phyloP scores from a whole-genome alignment of 1,284 basidiomycete species.

The Puccinia horiana region DNA sequence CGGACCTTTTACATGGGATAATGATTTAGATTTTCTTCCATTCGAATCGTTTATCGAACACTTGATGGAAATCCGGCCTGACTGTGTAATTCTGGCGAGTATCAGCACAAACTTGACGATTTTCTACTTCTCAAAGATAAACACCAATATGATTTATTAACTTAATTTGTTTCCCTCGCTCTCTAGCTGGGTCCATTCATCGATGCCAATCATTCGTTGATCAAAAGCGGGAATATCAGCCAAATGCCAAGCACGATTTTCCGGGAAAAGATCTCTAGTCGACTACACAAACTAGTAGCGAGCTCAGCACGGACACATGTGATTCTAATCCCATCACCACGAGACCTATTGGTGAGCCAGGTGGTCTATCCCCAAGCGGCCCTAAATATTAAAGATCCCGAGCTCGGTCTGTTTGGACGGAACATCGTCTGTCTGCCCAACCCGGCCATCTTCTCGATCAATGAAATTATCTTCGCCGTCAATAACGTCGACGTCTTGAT shows the following conservation, averaged over 20 bases:
- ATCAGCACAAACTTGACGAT: not conserved
- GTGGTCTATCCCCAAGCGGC: constrained; percentile 79
- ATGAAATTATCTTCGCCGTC: constrained; percentile 75
- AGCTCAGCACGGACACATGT: constrained; percentile 70
- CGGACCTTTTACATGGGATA: constrained; percentile 79
- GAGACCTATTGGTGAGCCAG: constrained; percentile 77
- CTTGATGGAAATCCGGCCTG: constrained; percentile 68
- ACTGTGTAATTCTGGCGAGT: constrained; percentile 75
- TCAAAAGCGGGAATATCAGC: constrained; percentile 72
- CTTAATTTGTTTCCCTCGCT: not conserved
- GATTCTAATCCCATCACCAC: constrained; percentile 76
- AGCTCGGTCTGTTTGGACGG: constrained; percentile 8
- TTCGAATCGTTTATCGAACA: constrained; percentile 68
- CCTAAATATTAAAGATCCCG: constrained; percentile 20
- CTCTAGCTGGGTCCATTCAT: constrained; percentile 84
- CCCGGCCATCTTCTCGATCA: constrained; percentile 79
- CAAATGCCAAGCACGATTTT: constrained; percentile 72
- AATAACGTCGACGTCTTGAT: constrained; percentile 84
- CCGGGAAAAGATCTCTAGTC: constrained; percentile 67
- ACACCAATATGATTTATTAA: constrained; percentile 33
- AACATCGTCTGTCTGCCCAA: constrained; percentile 75
- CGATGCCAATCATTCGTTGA: constrained; percentile 71
- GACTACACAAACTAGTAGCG: constrained; percentile 67
- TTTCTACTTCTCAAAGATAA: not conserved
- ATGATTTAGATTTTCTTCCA: constrained; percentile 73